Base-by-base conservation (phyloP, 768 basidiomycete species). In the Trametopsis cervina region DNA sequence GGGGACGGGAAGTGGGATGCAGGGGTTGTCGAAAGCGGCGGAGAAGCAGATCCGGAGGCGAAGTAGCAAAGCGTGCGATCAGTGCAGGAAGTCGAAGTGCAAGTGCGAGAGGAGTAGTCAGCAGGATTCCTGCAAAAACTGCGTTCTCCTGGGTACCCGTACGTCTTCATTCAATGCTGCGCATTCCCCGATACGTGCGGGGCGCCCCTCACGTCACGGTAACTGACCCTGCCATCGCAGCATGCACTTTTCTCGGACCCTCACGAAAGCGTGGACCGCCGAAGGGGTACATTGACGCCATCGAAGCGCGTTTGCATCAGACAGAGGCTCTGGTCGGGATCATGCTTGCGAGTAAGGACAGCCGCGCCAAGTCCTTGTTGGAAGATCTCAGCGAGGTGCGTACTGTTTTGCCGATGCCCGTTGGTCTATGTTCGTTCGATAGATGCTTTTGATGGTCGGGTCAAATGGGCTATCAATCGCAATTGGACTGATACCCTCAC, bases 281-380 rank as follows among this genome's bases (percentile, higher is more conserved):
- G n/a, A 90, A 89, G 60, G 91, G 91, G 1, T 95, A 95, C 71
- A 93, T 95, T 60, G 90, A 94, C 59, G 90, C 90, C 23, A 91
- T 95, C 57, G 91, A 95, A 66, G 86, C 87, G 12, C 80, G 89
- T 12, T 69, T 95, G 4, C 92, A 95, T 56, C 89, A 94, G 60
- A 89, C 90, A 15, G 91, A 95, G 63, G 91, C 91, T 0, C 72
- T 95, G 36, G 71, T 95, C 23, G 92, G 90, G 44, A 85, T 91
- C 49, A 69, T 94, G 44, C 71, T 93, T 33, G 73, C 81, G 27
- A 73, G 57, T 52, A 57, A 52, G 40, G 66, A 67, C 45, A 50
- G 53, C 18, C 59, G 67, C 5, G 73, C 74, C 1, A 59, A 63
- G 40, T 53, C 65, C 18, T 56, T 77, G 10, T 57, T 77, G 22